A percentile compares a stretch with the other conserved stretches of the same genome.
Evolutionary conservation across 2,329 filamentous ascomycete genomes (phyloP).

Genomic region (Sclerotinia minor): DNA sequence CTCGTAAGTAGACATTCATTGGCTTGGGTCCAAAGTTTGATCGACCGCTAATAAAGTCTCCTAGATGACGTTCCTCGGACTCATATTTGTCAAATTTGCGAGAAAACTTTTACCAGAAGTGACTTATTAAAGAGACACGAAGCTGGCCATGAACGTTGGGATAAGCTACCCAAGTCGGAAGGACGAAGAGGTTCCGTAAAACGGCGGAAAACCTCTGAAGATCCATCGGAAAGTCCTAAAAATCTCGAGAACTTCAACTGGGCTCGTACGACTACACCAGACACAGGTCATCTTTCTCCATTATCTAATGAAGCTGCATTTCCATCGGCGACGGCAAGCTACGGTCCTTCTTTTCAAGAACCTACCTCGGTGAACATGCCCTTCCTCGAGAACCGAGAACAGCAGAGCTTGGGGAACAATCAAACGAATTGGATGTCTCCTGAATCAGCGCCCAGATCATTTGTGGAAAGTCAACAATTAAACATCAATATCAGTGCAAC

Average conservation of each 20-base stretch:
- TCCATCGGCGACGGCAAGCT: neutral
- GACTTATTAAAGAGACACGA: slow-evolving; percentile 36
- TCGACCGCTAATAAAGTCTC: slow-evolving; percentile 14
- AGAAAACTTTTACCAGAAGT: slow-evolving; percentile 36
- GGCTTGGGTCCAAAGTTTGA: neutral
- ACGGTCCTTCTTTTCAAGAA: slow-evolving; percentile 8
- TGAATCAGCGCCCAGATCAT: slow-evolving; percentile 10
- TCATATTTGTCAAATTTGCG: slow-evolving; percentile 34
- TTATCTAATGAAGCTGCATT: neutral
- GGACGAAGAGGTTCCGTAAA: slow-evolving; percentile 24
- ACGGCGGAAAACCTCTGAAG: slow-evolving; percentile 25
- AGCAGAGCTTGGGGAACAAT: neutral
- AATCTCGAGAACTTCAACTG: slow-evolving; percentile 11
- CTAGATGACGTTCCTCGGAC: slow-evolving; percentile 29
- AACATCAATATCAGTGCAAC: neutral
- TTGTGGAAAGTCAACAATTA: neutral
- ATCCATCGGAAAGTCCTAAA: neutral
- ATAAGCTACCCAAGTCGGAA: slow-evolving; percentile 24
- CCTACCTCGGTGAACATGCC: neutral
- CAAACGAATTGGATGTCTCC: neutral
- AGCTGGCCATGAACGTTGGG: slow-evolving; percentile 35
- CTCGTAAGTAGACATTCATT: slow-evolving; percentile 4
- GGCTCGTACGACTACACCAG: neutral
- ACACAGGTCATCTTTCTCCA: slow-evolving; percentile 18
- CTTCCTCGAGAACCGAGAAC: neutral